Conservation (phyloP, 352 stramenopile species). For the Blastocystis sp. region DNA sequence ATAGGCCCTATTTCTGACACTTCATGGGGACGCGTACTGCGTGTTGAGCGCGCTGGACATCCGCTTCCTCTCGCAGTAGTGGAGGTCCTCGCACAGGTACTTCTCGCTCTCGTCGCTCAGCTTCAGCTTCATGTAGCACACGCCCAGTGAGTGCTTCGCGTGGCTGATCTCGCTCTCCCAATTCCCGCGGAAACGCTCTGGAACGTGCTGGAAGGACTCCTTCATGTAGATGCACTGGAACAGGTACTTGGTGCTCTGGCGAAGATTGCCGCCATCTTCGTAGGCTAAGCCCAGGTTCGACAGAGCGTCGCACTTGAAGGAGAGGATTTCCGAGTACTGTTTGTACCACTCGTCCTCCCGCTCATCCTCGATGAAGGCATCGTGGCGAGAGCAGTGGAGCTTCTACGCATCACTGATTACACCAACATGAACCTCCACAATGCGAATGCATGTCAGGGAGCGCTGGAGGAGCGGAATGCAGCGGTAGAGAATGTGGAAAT, state of each 20-base stretch:
- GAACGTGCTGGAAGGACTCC: constrained; percentile 23
- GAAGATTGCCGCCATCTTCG: constrained; percentile 49
- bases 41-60: not conserved
- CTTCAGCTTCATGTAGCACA: constrained; percentile 56
- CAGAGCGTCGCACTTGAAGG: constrained; percentile 36
- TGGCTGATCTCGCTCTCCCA: constrained; percentile 16
- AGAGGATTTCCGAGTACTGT: constrained; percentile 23
- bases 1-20: not conserved
- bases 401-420: not conserved
- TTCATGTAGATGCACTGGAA: constrained; percentile 58
- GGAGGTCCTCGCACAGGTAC: constrained; percentile 30
- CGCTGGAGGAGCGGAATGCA: constrained; percentile 36
- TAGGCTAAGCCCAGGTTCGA: constrained; percentile 43
- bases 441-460: not conserved
- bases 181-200: not conserved
- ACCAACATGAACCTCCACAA: not conserved
- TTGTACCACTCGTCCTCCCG: not conserved
- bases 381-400: not conserved
- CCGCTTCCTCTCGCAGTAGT: constrained; percentile 10
- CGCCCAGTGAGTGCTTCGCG: constrained; percentile 46
- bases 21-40: not conserved
- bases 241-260: constrained; percentile 59
- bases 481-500: constrained; percentile 65
- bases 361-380: constrained; percentile 29
- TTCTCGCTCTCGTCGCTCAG: constrained; percentile 51